Base-by-base conservation (phyloP, 331 rosid genomes). In the Pyracantha coccinea region DNA sequence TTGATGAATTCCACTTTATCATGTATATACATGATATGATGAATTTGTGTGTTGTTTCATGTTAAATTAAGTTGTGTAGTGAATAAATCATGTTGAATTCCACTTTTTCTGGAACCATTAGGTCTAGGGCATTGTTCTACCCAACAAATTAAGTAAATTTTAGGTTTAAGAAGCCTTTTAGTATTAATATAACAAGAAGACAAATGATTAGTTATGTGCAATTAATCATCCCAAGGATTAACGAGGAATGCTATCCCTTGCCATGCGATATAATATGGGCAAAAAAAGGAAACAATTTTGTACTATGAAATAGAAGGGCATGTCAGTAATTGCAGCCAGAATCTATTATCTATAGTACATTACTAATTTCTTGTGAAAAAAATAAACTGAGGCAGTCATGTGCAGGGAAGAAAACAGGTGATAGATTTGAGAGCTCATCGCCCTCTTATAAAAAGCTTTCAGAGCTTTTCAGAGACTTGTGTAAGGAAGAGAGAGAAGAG, bases 391-490 rank as follows among this genome's bases (percentile, higher is more conserved):
- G 78, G 79, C 78, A 77, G 90, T 81, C 89, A 89, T 79, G 87
- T 77, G 85, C 78, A 83, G 89, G 86, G 87, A 80, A 84, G 85
- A 75, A 83, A 88, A 89, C 90, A 84, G 88, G 86, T 79, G 91
- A 90, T 89, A 82, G 89, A 88, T 72, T 85, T 82, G 89, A 90
- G 93, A 85, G 88, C 82, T 88, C 92, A 72, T 80, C 80, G 75
- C 72, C 77, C 75, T 83, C 83, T 84, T 89, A 81, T 89, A 87
- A 81, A 69, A 77, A 80, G 77, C 85, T 76, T 33, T 75, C 79
- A 77, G 68, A 86, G 82, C 64, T 75, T 80, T 44, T 69, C 63
- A 83, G 77, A 79, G 79, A 44, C 35, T 60, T 62, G 21, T 53
- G 19, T 31, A 17, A 64, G 69, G 41, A 20, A 38, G 24, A 82